These are phyloP conservation scores for Exsudoporus frostii DNA, from an alignment of 768 basidiomycete genomes.

Conservation along the genomic window DNA sequence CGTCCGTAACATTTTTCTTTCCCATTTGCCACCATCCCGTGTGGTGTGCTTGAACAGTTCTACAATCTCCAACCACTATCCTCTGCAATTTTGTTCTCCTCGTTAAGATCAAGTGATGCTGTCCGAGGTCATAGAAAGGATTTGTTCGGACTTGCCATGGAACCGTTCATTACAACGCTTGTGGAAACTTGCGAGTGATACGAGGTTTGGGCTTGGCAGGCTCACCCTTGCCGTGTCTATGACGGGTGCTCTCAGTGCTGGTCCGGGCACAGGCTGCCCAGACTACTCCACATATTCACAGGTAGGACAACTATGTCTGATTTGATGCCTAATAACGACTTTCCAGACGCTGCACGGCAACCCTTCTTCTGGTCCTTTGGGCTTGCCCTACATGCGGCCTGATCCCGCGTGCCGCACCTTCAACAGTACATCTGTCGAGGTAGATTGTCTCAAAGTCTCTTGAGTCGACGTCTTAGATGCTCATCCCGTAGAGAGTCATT, in stretches of 20 bases:
- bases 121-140: conserved; percentile 5
- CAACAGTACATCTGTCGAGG: conserved; percentile 73
- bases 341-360: conserved; percentile 56
- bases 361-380: conserved; percentile 56
- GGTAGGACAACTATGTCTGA: conserved; percentile 27
- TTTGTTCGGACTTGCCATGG: conserved; percentile 2
- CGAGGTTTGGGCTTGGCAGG: conserved; percentile 25
- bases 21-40: not conserved
- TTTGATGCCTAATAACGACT: not conserved
- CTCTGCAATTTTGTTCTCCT: not conserved
- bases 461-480: not conserved
- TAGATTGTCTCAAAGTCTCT: conserved; percentile 23
- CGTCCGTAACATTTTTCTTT: not conserved
- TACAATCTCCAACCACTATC: not conserved
- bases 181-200: conserved; percentile 7
- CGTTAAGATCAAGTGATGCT: conserved; percentile 5
- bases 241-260: conserved; percentile 19
- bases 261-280: conserved; percentile 51
- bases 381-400: conserved; percentile 72
- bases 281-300: conserved; percentile 62
- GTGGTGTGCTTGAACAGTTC: not conserved
- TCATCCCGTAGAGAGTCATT: conserved; percentile 56
- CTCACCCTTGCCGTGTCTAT: conserved; percentile 21
- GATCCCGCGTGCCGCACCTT: conserved; percentile 69
- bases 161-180: conserved; percentile 1